Evolutionary conservation across 106 monocot genomes (phyloP), one percentile per base, ranked within the genome.

Genomic region (Agapanthus africanus): DNA sequence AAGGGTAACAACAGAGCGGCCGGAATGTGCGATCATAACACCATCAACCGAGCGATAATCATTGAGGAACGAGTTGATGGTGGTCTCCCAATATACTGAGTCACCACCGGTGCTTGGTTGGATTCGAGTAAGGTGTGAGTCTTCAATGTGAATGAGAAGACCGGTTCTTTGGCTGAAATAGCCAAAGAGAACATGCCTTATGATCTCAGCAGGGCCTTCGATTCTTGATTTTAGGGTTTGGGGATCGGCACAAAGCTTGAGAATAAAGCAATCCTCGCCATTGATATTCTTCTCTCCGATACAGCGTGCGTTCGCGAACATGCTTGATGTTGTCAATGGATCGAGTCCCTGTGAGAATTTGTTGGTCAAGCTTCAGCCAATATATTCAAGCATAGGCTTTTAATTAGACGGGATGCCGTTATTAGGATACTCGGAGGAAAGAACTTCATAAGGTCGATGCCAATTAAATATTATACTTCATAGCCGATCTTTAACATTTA

Each of bases 241-340:
- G 8, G 85, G 81, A 71, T 86, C 78, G 13, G 87, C 78, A 62
- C 70, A 77, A 18, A 87, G 80, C 72, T 80, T 87, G 4, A 87
- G 87, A 64, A 87, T 80, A 68, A 83, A 87, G 65, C 87, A 87
- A 64, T 83, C 83, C 68, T 88, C 87, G 5, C 83, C 83, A 16
- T 75, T 65, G 11, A 83, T 38, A 23, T 59, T 75, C 69, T 83
- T 87, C 78, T 87, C 87, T 11, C 87, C 87, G 7, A 87, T 80
- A 60, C 80, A 87, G 5, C 70, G 66, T 13, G 87, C 74, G 51
- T 80, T 62, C 6, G 80, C 56, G 63, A 87, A 87, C 80, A 87
- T 75, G 60, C 68, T 83, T 1, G 77, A 74, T 0, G 87, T 87
- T n/a, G 80, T 83, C 61, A 83, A 72, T 21, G 87, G 87, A 78